These are phyloP conservation scores for Fusarium tupiense DNA, from an alignment of 2,329 filamentous ascomycete species.

Conservation along the genomic window DNA sequence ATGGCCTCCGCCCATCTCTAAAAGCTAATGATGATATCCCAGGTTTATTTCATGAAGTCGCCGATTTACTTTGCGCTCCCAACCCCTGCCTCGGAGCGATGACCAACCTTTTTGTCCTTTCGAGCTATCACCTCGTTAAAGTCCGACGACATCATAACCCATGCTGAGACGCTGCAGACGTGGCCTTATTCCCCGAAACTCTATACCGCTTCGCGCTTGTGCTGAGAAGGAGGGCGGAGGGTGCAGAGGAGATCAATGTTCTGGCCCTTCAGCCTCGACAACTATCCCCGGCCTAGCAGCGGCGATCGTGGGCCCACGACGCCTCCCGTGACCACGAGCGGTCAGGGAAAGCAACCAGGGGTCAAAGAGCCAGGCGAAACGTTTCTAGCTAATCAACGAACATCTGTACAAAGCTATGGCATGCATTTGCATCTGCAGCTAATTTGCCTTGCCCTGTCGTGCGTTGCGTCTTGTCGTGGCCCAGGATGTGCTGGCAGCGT, in stretches of 20 bases:
- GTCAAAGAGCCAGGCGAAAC: conserved; percentile 22
- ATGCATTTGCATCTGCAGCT: conserved; percentile 48
- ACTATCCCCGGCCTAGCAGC: conserved; percentile 38
- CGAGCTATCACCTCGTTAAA: neutral
- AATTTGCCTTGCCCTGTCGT: conserved; percentile 39
- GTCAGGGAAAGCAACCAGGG: conserved; percentile 37
- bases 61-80: conserved; percentile 23
- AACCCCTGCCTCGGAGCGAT: neutral
- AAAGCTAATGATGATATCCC: conserved; percentile 15
- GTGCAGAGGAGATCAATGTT: conserved; percentile 32
- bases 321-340: conserved; percentile 42
- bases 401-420: conserved; percentile 44
- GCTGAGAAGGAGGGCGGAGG: neutral
- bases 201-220: conserved; percentile 14
- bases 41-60: conserved; percentile 32
- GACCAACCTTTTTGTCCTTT: conserved; percentile 14
- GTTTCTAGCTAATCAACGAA: conserved; percentile 39
- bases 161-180: conserved; percentile 8
- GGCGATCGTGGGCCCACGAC: conserved; percentile 41
- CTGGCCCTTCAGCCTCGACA: conserved; percentile 22
- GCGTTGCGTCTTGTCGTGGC: conserved; percentile 28
- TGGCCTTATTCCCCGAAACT: conserved; percentile 18
- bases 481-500: conserved; percentile 40
- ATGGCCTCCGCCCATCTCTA: conserved; percentile 20
- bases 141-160: neutral